These are phyloP conservation scores for Oemleria cerasiformis DNA, from an alignment of 306 rosid species.

Conservation along the genomic window DNA sequence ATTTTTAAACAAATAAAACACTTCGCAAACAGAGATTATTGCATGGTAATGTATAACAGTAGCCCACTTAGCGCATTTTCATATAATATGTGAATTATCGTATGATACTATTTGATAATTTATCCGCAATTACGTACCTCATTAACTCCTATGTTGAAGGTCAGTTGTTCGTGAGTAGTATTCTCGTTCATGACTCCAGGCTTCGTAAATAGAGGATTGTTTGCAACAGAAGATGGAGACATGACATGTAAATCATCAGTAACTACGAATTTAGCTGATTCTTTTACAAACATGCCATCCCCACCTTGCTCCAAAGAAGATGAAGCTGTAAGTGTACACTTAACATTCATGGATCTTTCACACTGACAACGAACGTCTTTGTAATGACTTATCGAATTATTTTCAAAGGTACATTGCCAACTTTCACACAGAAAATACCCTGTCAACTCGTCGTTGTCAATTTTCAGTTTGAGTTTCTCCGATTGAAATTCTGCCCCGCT, in stretches of 20 bases:
- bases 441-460: background rate
- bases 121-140: background rate
- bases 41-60: too few relatives aligned
- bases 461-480: conserved; percentile 2
- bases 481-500: background rate
- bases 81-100: too few relatives aligned
- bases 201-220: background rate
- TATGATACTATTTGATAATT: too few relatives aligned
- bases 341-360: background rate
- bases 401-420: background rate
- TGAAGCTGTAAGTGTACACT: background rate
- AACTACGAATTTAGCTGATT: background rate
- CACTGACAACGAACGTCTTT: background rate
- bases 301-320: background rate
- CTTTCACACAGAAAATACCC: background rate
- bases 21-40: background rate
- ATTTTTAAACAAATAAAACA: background rate
- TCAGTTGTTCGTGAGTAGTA: background rate
- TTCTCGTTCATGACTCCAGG: background rate
- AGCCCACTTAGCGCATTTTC: too few relatives aligned
- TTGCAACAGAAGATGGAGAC: background rate
- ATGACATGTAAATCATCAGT: conserved; percentile 9
- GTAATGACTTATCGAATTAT: background rate
- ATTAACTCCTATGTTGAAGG: background rate
- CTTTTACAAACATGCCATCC: background rate